Evolutionary conservation across 192 early-diverging fungal species (phyloP).

Genomic region (Backusella tuberculispora): DNA sequence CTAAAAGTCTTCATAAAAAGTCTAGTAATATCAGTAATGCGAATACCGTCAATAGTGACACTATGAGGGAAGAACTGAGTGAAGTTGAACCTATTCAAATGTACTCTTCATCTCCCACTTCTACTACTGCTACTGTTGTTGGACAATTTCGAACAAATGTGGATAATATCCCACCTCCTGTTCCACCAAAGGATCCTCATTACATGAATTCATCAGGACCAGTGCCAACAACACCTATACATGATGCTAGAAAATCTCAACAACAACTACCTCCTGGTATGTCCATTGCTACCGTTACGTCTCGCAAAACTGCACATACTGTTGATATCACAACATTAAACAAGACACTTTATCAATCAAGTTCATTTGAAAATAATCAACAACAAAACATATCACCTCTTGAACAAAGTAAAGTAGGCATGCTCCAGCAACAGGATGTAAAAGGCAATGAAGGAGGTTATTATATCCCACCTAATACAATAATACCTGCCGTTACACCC

Average conservation of each 20-base stretch:
- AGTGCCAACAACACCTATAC: not conserved
- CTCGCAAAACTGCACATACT: constrained; percentile 19
- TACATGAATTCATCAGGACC: not conserved
- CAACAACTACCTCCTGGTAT: not conserved
- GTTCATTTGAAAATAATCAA: not conserved
- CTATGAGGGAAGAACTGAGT: not conserved
- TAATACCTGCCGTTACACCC: not conserved
- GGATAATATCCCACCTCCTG: constrained; percentile 4
- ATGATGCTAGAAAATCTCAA: not conserved
- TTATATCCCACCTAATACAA: not conserved
- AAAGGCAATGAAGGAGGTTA: not conserved
- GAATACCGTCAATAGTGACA: not conserved
- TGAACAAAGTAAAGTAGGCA: not conserved
- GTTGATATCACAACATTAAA: constrained; percentile 14
- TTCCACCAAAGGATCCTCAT: constrained; percentile 13
- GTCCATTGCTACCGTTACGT: constrained; percentile 12
- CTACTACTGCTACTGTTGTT: not conserved
- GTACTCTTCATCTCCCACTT: too few species aligned
- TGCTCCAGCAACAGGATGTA: not conserved
- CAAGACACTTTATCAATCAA: not conserved
- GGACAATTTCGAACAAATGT: too few species aligned
- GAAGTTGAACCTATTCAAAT: too few species aligned
- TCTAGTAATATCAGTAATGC: not conserved
- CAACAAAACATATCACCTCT: not conserved
- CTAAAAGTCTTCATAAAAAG: constrained; percentile 14